Base-by-base conservation (phyloP, 192 early-diverging fungal species). In the Funneliformis mosseae region DNA sequence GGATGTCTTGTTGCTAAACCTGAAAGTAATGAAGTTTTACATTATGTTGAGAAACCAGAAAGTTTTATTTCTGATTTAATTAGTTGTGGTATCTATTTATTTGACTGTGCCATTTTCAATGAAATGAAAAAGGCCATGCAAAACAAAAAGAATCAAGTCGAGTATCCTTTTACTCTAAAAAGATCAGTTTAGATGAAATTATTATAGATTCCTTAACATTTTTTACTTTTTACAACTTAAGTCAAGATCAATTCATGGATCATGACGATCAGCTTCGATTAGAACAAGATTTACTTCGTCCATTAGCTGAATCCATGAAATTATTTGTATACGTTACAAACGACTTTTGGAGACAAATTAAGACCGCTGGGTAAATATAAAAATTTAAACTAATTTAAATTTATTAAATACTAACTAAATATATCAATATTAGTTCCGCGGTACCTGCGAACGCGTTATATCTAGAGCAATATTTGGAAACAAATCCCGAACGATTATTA, bases 11-110 rank as follows among this genome's bases (percentile, higher is more conserved):
- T 98, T 18, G 90, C 94, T n/a, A 92, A 96, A 80, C 86, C 90
- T 12, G 94, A 95, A 45, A 99, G 94, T 16, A 87, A 93, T 66
- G 93, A 97, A 82, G 97, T 97, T 0, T 87, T 96, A 80, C 98
- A 99, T 86, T 99, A 98, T 82, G 98, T 98, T 39, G 97, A 99
- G 84, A 99, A 99, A 88, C 98, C 98, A 16, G 95, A 98, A 83
- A 92, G 95, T 0, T 97, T 96, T 84, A 89, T 99, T 72, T 97
- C 96, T 63, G 94, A 99, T 85, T 81, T 96, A 84, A 97, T 96
- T 80, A 97, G 95, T 21, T 96, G 96, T 74, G 98, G 98, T 80
- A 94, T 99, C 50, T 97, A 97, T 84, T 85, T 99, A 66, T 98
- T 99, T 88, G 91, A 95, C 84, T 88, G 88, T 80, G 90, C 93